Evolutionary conservation across 2,329 filamentous ascomycete species (phyloP), one percentile per base, ranked within the genome.

Genomic region (Hypoxylon sp.): DNA sequence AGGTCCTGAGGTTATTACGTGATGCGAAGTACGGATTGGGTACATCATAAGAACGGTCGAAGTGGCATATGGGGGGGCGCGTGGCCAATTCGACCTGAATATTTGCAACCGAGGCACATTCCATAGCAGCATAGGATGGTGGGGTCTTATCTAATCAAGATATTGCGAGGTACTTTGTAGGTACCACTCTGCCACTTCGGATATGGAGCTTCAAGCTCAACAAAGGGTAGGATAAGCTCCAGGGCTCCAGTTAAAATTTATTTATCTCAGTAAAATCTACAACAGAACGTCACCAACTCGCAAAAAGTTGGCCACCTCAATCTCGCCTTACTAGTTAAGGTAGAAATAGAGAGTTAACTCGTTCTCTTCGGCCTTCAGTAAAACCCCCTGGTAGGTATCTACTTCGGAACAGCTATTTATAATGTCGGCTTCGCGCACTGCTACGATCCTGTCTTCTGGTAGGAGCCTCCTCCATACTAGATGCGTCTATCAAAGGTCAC

Each of bases 351-450:
- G 29, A 29, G 9, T 22, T 51, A 5, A 13, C n/a, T 17, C 37
- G 33, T 48, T 48, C 48, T 44, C 37, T 50, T 31, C n/a, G 5
- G 37, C n/a, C 5, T 62, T n/a, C 19, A 2, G 19, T 19, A 26
- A 17, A 19, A 42, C 31, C 29, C 11, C 29, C 19, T 22, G 19
- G 19, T 31, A 31, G 29, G 29, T 31, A 9, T 2, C 35, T 35
- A 10, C 17, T 17, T 17, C 50, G 17, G 39, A 14, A n/a, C 26
- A 10, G 24, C 19, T 13, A 24, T 39, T n/a, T 14, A 53, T 50
- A 22, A 75, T 77, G 74, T 71, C 70, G 44, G 63, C 70, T 4
- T 71, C 58, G 61, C 74, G 75, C 50, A 59, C 59, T 42, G 26
- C 62, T 39, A 39, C 63, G 17, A 57, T 67, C 33, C 66, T 71